Conservation (phyloP, 345 rosid species). For the Theobroma cacao region DNA sequence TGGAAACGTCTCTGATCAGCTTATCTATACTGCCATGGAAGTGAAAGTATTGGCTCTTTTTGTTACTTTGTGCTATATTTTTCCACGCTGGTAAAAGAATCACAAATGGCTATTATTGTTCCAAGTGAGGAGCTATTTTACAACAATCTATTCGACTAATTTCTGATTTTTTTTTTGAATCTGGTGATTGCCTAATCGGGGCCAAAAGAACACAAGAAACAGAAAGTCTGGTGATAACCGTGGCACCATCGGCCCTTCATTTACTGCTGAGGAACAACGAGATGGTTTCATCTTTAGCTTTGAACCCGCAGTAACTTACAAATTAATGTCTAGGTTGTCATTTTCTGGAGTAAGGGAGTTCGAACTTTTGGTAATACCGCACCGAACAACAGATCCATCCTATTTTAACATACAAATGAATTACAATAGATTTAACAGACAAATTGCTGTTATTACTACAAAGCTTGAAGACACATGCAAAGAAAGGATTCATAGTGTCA, state of each 20-base stretch:
- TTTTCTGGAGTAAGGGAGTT: too few relatives aligned
- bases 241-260: too few relatives aligned
- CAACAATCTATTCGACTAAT: neutral
- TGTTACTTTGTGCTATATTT: too few relatives aligned
- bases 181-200: neutral
- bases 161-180: too few relatives aligned
- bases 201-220: neutral
- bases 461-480: slow-evolving; percentile 13
- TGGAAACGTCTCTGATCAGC: neutral
- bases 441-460: slow-evolving; percentile 19
- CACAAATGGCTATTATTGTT: neutral
- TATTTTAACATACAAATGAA: slow-evolving; percentile 10
- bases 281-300: too few relatives aligned
- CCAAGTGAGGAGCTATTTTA: neutral
- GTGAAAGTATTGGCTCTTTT: too few relatives aligned
- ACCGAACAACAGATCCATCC: neutral
- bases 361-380: too few relatives aligned
- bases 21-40: neutral
- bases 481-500: neutral
- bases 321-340: too few relatives aligned
- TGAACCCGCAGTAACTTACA: too few relatives aligned
- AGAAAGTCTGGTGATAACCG: too few relatives aligned
- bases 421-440: slow-evolving; percentile 5
- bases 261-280: too few relatives aligned
- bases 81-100: neutral